Evolutionary conservation across 306 rosid genomes (phyloP).

Genomic region (Malus asiatica): DNA sequence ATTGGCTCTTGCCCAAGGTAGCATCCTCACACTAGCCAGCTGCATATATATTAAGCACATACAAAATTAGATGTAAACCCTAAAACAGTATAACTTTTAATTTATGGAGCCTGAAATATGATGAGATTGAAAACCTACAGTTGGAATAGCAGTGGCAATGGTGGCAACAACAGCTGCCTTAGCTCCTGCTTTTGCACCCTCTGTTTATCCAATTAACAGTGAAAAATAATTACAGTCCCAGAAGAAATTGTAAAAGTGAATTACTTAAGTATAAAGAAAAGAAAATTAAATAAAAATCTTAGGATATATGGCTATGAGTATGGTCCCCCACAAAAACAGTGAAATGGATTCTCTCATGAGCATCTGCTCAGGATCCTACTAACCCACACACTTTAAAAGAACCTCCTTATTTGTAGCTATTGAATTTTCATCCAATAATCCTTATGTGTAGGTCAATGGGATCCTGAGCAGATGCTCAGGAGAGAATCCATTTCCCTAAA

Average conservation of each 20-base stretch:
- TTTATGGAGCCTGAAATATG: not conserved
- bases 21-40: conserved; percentile 91
- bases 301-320: not conserved
- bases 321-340: conserved; percentile 6
- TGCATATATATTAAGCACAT: conserved; percentile 21
- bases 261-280: not conserved
- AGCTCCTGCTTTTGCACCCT: conserved; percentile 92
- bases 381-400: too few species aligned
- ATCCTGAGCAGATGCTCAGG: too few species aligned
- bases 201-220: conserved; percentile 30
- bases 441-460: too few species aligned
- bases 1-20: conserved; percentile 95
- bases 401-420: rapidly evolving
- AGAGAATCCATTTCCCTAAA: not conserved
- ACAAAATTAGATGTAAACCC: not conserved
- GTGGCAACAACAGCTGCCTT: conserved; percentile 82
- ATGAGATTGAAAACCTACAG: conserved; percentile 34
- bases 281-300: not conserved
- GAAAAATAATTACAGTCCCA: not conserved
- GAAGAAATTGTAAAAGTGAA: not conserved
- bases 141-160: conserved; percentile 92
- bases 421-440: too few species aligned
- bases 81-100: not conserved
- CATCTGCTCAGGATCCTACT: too few species aligned
- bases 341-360: too few species aligned